These are phyloP conservation scores for Scenedesmus sp. DNA, from an alignment of 163 green algal genomes.

Conservation along the genomic window DNA sequence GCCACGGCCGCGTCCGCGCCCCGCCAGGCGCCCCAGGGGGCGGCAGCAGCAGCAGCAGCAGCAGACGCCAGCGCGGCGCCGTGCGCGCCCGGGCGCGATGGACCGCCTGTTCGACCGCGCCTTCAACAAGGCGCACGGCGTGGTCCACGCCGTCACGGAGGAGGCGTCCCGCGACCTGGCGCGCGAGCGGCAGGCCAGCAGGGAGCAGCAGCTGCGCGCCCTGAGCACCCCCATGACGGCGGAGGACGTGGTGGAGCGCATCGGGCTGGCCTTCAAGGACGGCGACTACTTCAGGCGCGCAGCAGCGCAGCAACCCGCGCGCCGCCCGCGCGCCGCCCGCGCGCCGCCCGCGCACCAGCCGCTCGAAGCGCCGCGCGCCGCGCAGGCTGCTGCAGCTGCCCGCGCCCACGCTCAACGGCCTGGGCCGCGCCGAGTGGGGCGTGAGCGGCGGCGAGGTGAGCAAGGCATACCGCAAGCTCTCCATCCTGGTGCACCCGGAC, in stretches of 20 bases:
- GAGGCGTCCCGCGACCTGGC: too few species aligned
- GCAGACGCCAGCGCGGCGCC: too few species aligned
- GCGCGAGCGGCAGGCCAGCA: slow-evolving; percentile 14
- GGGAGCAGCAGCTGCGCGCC: slow-evolving; percentile 51
- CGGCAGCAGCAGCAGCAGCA: neutral
- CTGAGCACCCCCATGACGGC: slow-evolving; percentile 52
- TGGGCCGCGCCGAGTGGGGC: slow-evolving; percentile 62
- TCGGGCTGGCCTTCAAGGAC: slow-evolving; percentile 68
- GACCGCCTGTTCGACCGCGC: slow-evolving; percentile 60
- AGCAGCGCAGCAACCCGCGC: neutral
- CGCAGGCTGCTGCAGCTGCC: slow-evolving; percentile 73
- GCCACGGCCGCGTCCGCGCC: too few species aligned
- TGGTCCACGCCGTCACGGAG: slow-evolving; percentile 3
- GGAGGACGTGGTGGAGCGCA: slow-evolving; percentile 66
- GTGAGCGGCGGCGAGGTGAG: slow-evolving; percentile 60
- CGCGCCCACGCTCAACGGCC: slow-evolving; percentile 57
- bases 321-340: too few species aligned
- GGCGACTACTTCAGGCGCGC: slow-evolving; percentile 71
- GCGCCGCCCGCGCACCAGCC: too few species aligned
- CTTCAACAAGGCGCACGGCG: slow-evolving; percentile 52
- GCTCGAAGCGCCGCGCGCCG: neutral
- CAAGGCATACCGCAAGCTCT: slow-evolving; percentile 71
- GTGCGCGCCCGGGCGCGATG: too few species aligned
- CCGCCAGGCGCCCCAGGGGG: too few species aligned
- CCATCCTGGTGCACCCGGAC: slow-evolving; percentile 78